Conservation (phyloP, 2,329 filamentous ascomycete species). For the Ophiostoma perfectum region DNA sequence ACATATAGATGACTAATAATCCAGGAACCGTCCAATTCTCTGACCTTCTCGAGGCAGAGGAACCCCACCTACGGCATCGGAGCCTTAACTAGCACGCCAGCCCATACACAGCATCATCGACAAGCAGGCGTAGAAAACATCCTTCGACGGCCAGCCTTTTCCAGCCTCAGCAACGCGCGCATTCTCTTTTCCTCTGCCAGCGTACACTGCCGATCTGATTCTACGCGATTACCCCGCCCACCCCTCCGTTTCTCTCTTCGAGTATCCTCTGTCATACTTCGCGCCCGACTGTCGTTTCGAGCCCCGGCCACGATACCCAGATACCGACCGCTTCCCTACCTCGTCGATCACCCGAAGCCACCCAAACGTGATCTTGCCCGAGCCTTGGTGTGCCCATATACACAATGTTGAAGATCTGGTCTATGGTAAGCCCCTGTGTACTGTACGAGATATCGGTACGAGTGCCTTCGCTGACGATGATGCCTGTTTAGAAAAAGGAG, state of each 20-base stretch:
- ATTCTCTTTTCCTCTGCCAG: neutral
- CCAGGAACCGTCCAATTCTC: neutral
- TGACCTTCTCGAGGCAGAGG: constrained; percentile 12
- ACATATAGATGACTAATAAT: neutral
- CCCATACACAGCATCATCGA: neutral
- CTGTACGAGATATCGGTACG: neutral
- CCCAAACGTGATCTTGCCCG: neutral
- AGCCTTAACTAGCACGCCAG: neutral
- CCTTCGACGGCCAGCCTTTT: neutral
- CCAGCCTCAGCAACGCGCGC: neutral
- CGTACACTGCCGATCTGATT: neutral
- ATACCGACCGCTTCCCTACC: neutral
- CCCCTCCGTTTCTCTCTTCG: neutral
- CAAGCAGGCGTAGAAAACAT: neutral
- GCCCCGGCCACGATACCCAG: no score
- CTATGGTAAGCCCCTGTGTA: constrained; percentile 61
- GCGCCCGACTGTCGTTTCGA: no score
- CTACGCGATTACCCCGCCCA: neutral
- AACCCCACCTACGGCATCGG: constrained; percentile 21
- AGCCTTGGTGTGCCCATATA: neutral
- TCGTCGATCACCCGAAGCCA: neutral
- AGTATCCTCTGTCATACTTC: no score
- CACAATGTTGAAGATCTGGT: constrained; percentile 99
- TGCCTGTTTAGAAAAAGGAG: constrained; percentile 69
- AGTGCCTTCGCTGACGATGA: constrained; percentile 21